Conservation (phyloP, 768 basidiomycete species). For the Daedalea quercina region DNA sequence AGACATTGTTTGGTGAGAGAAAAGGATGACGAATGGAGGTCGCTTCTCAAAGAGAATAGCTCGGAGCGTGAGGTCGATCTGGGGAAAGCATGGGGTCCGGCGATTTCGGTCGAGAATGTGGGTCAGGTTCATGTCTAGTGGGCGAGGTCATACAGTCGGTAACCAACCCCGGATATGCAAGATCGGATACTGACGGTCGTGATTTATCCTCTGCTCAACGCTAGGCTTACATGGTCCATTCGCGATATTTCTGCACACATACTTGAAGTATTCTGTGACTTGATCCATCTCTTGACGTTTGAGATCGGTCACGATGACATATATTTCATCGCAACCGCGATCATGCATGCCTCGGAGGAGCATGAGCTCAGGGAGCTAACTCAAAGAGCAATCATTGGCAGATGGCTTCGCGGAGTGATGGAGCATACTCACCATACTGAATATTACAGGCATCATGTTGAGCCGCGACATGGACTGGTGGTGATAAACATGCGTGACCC, state of each 20-base stretch:
- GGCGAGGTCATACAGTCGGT: neutral
- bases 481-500: constrained; percentile 78
- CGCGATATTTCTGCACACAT: constrained; percentile 60
- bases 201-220: constrained; percentile 59
- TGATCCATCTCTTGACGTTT: constrained; percentile 80
- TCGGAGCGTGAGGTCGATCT: constrained; percentile 72
- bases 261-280: constrained; percentile 71
- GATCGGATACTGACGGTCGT: constrained; percentile 48
- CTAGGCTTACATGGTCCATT: constrained; percentile 58
- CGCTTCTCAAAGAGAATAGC: constrained; percentile 71
- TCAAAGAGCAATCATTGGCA: neutral
- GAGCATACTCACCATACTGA: constrained; percentile 56
- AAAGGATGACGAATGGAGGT: constrained; percentile 71
- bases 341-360: constrained; percentile 78
- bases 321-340: constrained; percentile 70
- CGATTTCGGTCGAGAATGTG: constrained; percentile 62
- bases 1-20: constrained; percentile 75
- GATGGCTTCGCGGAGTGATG: neutral
- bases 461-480: constrained; percentile 68
- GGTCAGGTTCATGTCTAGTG: constrained; percentile 55
- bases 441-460: constrained; percentile 75
- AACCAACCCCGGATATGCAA: neutral
- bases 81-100: constrained; percentile 75
- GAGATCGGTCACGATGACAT: constrained; percentile 73
- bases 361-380: constrained; percentile 73